A percentile compares a stretch with the other conserved stretches of the same genome.
Evolutionary conservation across 2,329 filamentous ascomycete genomes (phyloP).

Genomic region (Ustilaginoidea virens): DNA sequence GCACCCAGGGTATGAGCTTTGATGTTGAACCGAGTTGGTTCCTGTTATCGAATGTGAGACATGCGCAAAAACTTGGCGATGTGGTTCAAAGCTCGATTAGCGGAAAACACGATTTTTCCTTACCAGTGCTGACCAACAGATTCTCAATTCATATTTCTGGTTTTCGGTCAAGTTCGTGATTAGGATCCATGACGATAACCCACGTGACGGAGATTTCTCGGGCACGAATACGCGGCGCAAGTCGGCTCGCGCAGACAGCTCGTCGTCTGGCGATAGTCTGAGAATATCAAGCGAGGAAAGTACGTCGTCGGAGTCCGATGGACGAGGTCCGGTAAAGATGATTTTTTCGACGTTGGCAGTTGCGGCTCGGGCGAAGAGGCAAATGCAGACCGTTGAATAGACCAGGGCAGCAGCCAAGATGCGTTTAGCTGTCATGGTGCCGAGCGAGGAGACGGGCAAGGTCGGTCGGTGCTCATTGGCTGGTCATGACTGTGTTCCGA

Average conservation of each 20-base stretch:
- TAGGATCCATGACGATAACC: conserved; percentile 62
- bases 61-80: not conserved
- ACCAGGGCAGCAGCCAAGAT: no score
- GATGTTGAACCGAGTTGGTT: conserved; percentile 71
- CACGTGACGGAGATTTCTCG: conserved; percentile 26
- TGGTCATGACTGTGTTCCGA: no score
- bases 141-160: conserved; percentile 74
- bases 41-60: conserved; percentile 33
- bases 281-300: conserved; percentile 45
- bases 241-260: conserved; percentile 41
- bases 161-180: conserved; percentile 54
- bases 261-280: conserved; percentile 44
- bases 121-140: conserved; percentile 91
- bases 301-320: conserved; percentile 22
- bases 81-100: not conserved
- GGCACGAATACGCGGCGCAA: conserved; percentile 48
- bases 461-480: no score
- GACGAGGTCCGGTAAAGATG: conserved; percentile 63
- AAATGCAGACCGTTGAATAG: conserved; percentile 1
- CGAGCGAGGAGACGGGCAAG: no score
- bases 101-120: conserved; percentile 18
- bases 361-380: conserved; percentile 6
- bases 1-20: conserved; percentile 44
- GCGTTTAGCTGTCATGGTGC: no score
- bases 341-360: conserved; percentile 77